Conservation (phyloP, 2,329 filamentous ascomycete species). For the Cladosporium austrohemisphaericum region DNA sequence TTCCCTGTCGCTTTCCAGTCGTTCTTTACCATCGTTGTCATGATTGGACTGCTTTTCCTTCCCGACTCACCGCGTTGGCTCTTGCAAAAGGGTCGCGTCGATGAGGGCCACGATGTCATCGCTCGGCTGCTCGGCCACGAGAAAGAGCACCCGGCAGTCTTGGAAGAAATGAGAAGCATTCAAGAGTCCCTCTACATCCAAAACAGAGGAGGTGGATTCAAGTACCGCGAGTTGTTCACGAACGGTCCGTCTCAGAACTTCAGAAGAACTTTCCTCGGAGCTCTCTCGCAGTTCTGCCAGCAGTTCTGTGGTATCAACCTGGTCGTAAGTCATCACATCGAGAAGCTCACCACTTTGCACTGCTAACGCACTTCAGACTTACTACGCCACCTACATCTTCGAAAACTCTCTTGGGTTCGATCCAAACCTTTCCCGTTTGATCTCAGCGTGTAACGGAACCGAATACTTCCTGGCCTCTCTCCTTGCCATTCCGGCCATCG, state of each 20-base stretch:
- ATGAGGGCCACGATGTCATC: slow-evolving; percentile 13
- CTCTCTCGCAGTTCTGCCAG: slow-evolving; percentile 13
- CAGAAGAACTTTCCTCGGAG: slow-evolving; percentile 8
- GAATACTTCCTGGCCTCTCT: slow-evolving; percentile 27
- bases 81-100: slow-evolving; percentile 12
- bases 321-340: neutral
- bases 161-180: slow-evolving; percentile 10
- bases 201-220: slow-evolving; percentile 11
- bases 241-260: slow-evolving; percentile 12
- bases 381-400: slow-evolving; percentile 19
- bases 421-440: slow-evolving; percentile 20
- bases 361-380: neutral
- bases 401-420: slow-evolving; percentile 22
- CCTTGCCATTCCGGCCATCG: slow-evolving; percentile 42
- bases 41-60: slow-evolving; percentile 15
- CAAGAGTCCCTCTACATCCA: slow-evolving; percentile 13
- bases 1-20: slow-evolving; percentile 15
- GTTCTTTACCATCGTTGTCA: slow-evolving; percentile 16
- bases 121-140: slow-evolving; percentile 10
- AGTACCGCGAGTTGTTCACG: slow-evolving; percentile 11
- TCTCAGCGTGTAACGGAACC: slow-evolving; percentile 26
- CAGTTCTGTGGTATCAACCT: slow-evolving; percentile 14
- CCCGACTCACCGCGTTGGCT: slow-evolving; percentile 19
- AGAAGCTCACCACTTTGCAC: neutral
- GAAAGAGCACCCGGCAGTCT: slow-evolving; percentile 4